Percentiles rank a stretch among this genome's conserved stretches.
phyloP scores from a whole-genome alignment of 495 filamentous ascomycete species.

The Pyrenula aspistea region DNA sequence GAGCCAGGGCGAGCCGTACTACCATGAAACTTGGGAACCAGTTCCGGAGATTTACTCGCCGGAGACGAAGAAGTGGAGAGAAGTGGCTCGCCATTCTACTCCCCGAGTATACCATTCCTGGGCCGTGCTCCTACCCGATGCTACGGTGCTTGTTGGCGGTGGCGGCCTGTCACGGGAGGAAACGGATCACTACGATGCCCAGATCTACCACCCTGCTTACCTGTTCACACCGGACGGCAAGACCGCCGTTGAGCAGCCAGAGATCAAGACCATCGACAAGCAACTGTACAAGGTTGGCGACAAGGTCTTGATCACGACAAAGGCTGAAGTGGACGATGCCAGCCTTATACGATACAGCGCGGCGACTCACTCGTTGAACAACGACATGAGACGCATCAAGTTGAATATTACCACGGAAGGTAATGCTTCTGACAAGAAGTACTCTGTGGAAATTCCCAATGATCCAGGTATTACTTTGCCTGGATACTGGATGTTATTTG shows the following conservation, averaged over 20 bases:
- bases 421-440: conserved; percentile 5
- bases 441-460: conserved; percentile 21
- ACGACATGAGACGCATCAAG: conserved; percentile 32
- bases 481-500: conserved; percentile 40
- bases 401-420: conserved; percentile 13
- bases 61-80: conserved; percentile 20
- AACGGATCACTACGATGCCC: conserved; percentile 37
- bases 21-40: conserved; percentile 24
- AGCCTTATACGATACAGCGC: conserved; percentile 27
- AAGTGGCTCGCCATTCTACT: conserved; percentile 24
- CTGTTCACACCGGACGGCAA: conserved; percentile 30
- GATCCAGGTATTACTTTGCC: conserved; percentile 31
- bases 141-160: conserved; percentile 7
- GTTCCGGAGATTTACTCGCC: conserved; percentile 42
- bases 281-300: conserved; percentile 15
- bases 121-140: conserved; percentile 5
- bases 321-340: conserved; percentile 8
- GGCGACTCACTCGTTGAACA: conserved; percentile 37
- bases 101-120: conserved; percentile 4
- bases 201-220: conserved; percentile 37
- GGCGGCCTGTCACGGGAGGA: conserved; percentile 4
- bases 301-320: conserved; percentile 24
- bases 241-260: conserved; percentile 23
- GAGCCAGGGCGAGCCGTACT: conserved; percentile 20
- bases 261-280: conserved; percentile 15